phyloP scores from a whole-genome alignment of 768 basidiomycete genomes.

The Lentinula guzmanii region DNA sequence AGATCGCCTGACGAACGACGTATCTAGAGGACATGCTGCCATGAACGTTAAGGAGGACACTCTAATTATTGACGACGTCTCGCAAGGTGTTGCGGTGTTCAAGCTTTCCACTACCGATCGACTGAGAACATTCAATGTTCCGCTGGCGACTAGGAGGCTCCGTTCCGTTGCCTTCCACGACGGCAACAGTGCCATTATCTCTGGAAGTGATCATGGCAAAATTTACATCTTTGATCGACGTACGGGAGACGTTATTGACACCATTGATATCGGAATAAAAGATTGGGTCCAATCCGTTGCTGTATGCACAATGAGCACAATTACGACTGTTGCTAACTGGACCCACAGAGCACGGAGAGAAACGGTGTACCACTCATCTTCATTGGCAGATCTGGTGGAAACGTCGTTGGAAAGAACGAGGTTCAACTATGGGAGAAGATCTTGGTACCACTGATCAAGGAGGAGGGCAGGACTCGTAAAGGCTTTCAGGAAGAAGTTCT shows the following conservation, averaged over 20 bases:
- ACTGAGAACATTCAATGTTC: neutral
- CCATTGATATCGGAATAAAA: neutral
- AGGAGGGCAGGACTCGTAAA: neutral
- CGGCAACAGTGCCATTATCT: neutral
- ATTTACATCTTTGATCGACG: conserved; percentile 2
- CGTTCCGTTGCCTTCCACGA: neutral
- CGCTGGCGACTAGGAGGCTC: neutral
- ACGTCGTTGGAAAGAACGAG: neutral
- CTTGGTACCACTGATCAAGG: neutral
- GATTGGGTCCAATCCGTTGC: conserved; percentile 1
- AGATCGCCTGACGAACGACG: too few relatives aligned
- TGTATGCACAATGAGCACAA: neutral
- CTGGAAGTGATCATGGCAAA: neutral
- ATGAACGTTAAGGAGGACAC: neutral
- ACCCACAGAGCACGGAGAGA: neutral
- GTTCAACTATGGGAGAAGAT: neutral
- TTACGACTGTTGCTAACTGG: neutral
- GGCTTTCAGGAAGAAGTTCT: neutral
- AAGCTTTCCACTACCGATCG: neutral
- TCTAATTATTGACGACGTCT: neutral
- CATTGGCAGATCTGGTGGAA: neutral
- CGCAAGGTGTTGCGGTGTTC: neutral
- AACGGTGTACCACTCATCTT: neutral
- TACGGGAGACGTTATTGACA: neutral
- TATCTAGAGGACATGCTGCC: neutral